Base-by-base conservation (phyloP, 768 basidiomycete species). In the Pilatotrama ljubarskyi region DNA sequence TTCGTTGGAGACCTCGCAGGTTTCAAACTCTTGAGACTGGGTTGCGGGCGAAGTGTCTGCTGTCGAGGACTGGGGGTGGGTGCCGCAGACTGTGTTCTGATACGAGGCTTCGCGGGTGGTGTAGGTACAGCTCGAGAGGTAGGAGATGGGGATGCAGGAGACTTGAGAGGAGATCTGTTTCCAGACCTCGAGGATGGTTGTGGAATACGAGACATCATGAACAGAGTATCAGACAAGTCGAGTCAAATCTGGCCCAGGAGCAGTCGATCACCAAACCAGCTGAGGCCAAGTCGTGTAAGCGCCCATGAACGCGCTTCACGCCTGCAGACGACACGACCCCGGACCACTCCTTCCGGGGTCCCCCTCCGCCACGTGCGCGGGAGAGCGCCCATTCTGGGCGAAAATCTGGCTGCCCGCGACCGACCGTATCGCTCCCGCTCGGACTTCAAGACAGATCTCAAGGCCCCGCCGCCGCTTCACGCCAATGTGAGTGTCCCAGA, bases 161-260 rank as follows among this genome's bases (percentile, higher is more conserved):
- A 61, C 1, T 69, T 47, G 24, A 66, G 54, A 0, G 74, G 56
- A 5, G 62, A 49, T 32, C 51, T 48, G 2, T 55, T 37, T 8
- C 38, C 68, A 4, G 74, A 70, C 25, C 74, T 71, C 36, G 76
- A 66, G 8, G 74, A 63, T n/a, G 62, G 63, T 55, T 73, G 74
- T n/a, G 77, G 76, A 22, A 77, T 64, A 37, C 78, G 78, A 58
- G 78, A 78, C 78, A 80, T 79, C 25, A 13, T n/a, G n/a, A 37
- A 18, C 38, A 47, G 37, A 66, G 26, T 32, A 25, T 29, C 11
- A 47, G 24, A 51, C 44, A 24, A 43, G n/a, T 32, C 10, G 5
- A 32, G 29, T 32, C 29, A 32, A 32, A 32, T 32, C 5, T 32
- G 29, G 29, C 29, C 29, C 22, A 25, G 47, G 26, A 25, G 53